Conservation (phyloP, 1,284 basidiomycete genomes). For the Boletellus sp. region DNA sequence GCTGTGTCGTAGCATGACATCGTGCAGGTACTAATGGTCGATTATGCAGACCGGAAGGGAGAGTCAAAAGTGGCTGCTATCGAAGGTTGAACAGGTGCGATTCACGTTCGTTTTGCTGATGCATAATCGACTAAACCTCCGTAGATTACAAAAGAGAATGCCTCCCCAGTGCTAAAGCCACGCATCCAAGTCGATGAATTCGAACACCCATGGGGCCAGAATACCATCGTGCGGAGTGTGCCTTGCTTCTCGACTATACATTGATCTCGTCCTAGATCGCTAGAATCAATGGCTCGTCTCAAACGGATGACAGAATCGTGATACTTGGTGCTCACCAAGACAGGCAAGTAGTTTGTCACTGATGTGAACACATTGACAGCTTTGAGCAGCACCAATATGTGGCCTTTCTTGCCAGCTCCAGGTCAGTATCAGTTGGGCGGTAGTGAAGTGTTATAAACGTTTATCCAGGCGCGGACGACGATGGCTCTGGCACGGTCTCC, state of each 20-base stretch:
- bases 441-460: slow-evolving; percentile 4
- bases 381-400: slow-evolving; percentile 67
- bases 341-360: slow-evolving; percentile 43
- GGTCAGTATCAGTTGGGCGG: slow-evolving; percentile 43
- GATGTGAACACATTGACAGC: slow-evolving; percentile 9
- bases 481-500: slow-evolving; percentile 88
- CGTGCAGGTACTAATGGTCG: slow-evolving; percentile 10
- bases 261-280: slow-evolving; percentile 47
- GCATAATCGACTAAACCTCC: slow-evolving; percentile 4
- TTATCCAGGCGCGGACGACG: slow-evolving; percentile 77
- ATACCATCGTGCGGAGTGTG: slow-evolving; percentile 66
- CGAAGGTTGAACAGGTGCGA: slow-evolving; percentile 65
- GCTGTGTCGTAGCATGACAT: slow-evolving; percentile 17
- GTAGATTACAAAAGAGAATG: slow-evolving; percentile 66
- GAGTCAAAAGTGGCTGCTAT: slow-evolving; percentile 83
- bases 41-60: slow-evolving; percentile 63
- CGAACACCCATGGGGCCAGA: slow-evolving; percentile 88
- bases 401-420: slow-evolving; percentile 87
- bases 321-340: slow-evolving; percentile 89
- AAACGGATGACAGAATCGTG: slow-evolving; percentile 56
- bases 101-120: background rate
- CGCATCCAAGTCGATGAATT: slow-evolving; percentile 77
- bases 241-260: background rate
- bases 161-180: slow-evolving; percentile 51
- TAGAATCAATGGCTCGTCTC: slow-evolving; percentile 67